Conservation (phyloP, 441 rosid species). For the Erodium trifolium region DNA sequence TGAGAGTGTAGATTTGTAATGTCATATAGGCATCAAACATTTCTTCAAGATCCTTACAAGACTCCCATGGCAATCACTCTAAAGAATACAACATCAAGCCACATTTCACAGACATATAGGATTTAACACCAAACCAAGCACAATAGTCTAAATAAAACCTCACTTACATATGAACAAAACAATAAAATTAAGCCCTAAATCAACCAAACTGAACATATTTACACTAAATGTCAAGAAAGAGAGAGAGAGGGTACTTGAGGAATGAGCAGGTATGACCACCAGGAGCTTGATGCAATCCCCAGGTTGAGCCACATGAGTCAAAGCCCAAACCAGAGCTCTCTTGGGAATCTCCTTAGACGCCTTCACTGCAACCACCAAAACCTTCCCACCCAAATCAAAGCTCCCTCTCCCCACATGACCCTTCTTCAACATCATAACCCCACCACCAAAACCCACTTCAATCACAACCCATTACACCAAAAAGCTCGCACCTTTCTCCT, state of each 20-base stretch:
- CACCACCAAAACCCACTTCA: constrained; percentile 10
- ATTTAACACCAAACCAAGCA: not conserved
- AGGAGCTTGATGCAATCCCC: constrained; percentile 90
- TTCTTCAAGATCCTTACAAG: not conserved
- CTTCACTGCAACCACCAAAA: constrained; percentile 89
- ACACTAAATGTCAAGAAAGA: constrained; percentile 1
- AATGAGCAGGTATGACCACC: constrained; percentile 75
- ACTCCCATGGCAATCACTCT: not conserved
- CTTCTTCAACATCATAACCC: constrained; percentile 52
- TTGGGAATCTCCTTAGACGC: constrained; percentile 93
- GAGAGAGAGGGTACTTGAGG: constrained; percentile 37
- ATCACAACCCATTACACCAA: not conserved
- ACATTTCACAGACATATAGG: not conserved
- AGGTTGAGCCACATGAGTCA: constrained; percentile 97
- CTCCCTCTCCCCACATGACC: constrained; percentile 21
- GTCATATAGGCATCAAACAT: not conserved
- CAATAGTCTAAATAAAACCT: not conserved
- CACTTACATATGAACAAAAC: not conserved
- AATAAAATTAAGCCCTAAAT: not conserved
- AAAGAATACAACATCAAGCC: not conserved
- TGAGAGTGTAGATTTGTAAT: not conserved
- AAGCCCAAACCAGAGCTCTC: constrained; percentile 87
- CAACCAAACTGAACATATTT: not conserved
- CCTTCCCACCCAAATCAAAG: constrained; percentile 57
- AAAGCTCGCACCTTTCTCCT: not conserved